Base-by-base conservation (phyloP, 805 yeast species). In the Starmerella sp. region DNA sequence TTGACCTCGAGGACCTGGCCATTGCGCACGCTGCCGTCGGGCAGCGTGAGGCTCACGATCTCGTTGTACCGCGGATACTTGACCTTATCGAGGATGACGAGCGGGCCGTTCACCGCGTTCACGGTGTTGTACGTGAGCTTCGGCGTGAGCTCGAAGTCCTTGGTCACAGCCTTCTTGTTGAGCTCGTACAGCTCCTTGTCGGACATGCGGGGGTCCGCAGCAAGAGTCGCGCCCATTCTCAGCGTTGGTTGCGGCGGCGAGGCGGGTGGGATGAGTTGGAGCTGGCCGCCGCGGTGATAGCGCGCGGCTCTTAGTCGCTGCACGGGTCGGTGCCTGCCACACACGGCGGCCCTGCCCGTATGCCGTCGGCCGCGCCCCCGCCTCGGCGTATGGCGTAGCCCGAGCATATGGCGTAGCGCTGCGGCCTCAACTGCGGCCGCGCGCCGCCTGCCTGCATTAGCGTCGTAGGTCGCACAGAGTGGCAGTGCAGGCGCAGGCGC, bases 1-100 rank as follows among this genome's bases (percentile, higher is more conserved):
- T 95, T 84, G 57, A 95, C 97, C 75, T 93, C 99, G 67, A 93
- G 79, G 29, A 93, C 99, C 73, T 93, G 97, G 67, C 99, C 99
- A 56, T 95, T 95, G 74, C 98, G 86, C 51, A 76, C 74, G 22
- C 93, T 73, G 10, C 99, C 98, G 70, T 95, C 98, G 49, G 98
- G 98, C 58, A 93, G 77, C 10, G 98, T 95, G 67, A 93, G 78
- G 72, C 90, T 86, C 67, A 93, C 99, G 75, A 93, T 93, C 74
- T 93, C 99, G 67, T 91, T 89, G 75, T 80, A 93, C 67, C 95
- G 83, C 56, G 95, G 95, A 70, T 82, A 84, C 71, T 85, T 86
- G 66, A 86, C 93, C 60, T 86, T 83, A 69, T 86, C 91, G 63
- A 86, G 74, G 63, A 86, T 90, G 58, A 93, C 98, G 70, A 93